A percentile compares a stretch with the other conserved stretches of the same genome.
Evolutionary conservation across 2,329 filamentous ascomycete species (phyloP).

Genomic region (Alternaria triticina): DNA sequence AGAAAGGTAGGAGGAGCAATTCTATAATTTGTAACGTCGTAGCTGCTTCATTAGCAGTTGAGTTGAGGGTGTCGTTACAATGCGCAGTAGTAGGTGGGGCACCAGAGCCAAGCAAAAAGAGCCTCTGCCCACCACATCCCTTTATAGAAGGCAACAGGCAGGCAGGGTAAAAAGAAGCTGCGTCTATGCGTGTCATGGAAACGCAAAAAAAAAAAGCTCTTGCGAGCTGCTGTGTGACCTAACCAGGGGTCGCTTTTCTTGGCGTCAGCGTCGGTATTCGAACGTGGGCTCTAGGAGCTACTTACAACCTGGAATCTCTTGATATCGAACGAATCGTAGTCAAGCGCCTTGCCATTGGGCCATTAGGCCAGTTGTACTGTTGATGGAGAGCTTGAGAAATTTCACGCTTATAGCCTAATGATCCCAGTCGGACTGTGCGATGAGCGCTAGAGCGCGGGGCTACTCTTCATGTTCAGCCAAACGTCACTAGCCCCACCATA

Average conservation of each 20-base stretch:
- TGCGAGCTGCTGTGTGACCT: slow-evolving; percentile 15
- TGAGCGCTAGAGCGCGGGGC: background rate
- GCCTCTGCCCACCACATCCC: background rate
- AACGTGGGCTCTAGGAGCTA: background rate
- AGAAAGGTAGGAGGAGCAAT: fast-evolving
- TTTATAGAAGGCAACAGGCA: background rate
- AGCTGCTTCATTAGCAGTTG: too few species aligned
- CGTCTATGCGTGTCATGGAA: background rate
- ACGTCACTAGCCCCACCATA: slow-evolving; percentile 13
- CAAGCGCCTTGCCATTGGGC: slow-evolving; percentile 65
- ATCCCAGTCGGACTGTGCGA: too few species aligned
- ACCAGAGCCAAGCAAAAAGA: background rate
- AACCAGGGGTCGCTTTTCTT: slow-evolving; percentile 23
- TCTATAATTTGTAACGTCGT: background rate
- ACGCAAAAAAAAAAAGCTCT: slow-evolving; percentile 1
- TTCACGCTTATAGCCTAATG: too few species aligned
- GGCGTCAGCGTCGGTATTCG: background rate
- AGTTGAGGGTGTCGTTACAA: too few species aligned
- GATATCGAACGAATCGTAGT: slow-evolving; percentile 54
- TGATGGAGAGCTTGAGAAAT: background rate
- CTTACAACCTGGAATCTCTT: slow-evolving; percentile 40
- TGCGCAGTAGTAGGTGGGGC: too few species aligned
- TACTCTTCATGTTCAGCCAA: background rate
- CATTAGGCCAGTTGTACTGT: slow-evolving; percentile 40
- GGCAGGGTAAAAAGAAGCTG: background rate